phyloP scores from a whole-genome alignment of 2,329 filamentous ascomycete genomes.

The Penicillium frequentans region DNA sequence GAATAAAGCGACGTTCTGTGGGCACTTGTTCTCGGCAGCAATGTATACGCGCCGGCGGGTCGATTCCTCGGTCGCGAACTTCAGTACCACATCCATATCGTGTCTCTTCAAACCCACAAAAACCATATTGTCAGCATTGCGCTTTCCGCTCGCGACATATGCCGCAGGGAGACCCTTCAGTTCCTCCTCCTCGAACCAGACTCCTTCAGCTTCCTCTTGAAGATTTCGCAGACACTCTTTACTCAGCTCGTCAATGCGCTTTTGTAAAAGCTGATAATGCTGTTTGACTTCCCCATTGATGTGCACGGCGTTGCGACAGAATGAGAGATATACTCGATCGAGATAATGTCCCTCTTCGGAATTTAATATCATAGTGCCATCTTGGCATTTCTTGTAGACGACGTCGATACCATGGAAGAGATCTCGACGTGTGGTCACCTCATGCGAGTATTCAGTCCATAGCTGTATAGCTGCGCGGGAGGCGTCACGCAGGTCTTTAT shows the following conservation, averaged over 20 bases:
- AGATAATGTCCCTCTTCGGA: neutral
- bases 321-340: neutral
- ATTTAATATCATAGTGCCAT: neutral
- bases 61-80: neutral
- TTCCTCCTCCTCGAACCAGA: neutral
- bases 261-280: neutral
- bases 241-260: neutral
- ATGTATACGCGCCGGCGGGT: neutral
- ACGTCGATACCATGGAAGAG: neutral
- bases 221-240: neutral
- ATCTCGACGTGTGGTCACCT: neutral
- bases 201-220: neutral
- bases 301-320: neutral
- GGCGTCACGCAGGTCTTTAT: neutral
- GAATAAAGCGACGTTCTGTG: neutral
- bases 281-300: neutral
- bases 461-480: neutral
- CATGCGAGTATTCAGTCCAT: neutral
- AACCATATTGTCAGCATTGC: neutral
- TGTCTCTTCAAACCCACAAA: neutral
- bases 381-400: neutral
- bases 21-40: neutral
- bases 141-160: neutral
- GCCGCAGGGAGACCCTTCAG: neutral
- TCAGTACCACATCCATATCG: neutral